A percentile compares a stretch with the other conserved stretches of the same genome.
Conservation (phyloP, 768 basidiomycete species). For the Rhodotorula sphaerocarpa region DNA sequence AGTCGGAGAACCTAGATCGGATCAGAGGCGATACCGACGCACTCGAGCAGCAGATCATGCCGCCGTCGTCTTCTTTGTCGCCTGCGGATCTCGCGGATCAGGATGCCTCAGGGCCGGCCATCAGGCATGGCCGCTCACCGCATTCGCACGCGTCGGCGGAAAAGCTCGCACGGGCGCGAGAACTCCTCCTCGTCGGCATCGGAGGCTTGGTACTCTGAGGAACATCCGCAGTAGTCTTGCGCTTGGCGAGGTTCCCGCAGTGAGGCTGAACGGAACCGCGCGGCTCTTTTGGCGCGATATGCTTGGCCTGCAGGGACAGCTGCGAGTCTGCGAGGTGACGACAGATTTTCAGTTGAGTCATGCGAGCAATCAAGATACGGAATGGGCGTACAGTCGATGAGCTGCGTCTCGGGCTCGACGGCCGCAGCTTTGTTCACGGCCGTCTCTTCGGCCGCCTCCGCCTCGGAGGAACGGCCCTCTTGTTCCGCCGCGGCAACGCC, state of each 20-base stretch:
- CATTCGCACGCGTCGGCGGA: constrained; percentile 18
- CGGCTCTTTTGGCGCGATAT: too few relatives aligned
- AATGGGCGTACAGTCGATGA: constrained; percentile 17
- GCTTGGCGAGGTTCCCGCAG: neutral
- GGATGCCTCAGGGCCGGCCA: too few relatives aligned
- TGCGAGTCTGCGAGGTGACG: constrained; percentile 12
- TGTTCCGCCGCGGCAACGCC: too few relatives aligned
- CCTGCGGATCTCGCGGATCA: constrained; percentile 4
- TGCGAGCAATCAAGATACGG: too few relatives aligned
- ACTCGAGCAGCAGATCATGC: constrained; percentile 23
- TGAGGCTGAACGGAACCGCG: neutral
- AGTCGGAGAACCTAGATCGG: too few relatives aligned
- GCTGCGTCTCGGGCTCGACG: constrained; percentile 5
- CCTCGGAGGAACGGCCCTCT: neutral
- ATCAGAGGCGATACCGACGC: neutral
- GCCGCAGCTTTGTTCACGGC: too few relatives aligned
- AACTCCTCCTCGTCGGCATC: neutral
- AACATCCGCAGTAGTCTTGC: too few relatives aligned
- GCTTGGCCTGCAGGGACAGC: too few relatives aligned
- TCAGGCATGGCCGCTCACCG: constrained; percentile 2
- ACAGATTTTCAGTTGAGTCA: accelerated
- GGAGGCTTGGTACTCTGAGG: neutral
- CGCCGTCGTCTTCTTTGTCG: constrained; percentile 18
- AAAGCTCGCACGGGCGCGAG: neutral
- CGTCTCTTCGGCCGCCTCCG: neutral